Evolutionary conservation across 768 basidiomycete genomes (phyloP).

Genomic region (Coprinopsis strossmayeri): DNA sequence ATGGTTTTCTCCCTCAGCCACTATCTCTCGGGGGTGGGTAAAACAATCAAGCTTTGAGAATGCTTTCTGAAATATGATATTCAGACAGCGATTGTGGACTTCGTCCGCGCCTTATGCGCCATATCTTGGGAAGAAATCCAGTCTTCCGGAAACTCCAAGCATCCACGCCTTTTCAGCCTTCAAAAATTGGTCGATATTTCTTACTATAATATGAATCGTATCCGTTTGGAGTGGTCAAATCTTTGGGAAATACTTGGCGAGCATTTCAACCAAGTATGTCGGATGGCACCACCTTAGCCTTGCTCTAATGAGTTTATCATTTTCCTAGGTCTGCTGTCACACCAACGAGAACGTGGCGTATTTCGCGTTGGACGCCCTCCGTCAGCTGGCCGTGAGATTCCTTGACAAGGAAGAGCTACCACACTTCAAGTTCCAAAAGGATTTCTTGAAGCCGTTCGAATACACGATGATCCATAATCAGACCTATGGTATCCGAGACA

Average conservation of each 20-base stretch:
- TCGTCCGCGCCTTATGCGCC: slow-evolving; percentile 91
- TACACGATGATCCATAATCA: slow-evolving; percentile 96
- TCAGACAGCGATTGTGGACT: slow-evolving; percentile 95
- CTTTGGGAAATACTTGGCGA: slow-evolving; percentile 97
- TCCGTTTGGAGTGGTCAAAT: slow-evolving; percentile 96
- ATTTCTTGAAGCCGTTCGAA: slow-evolving; percentile 97
- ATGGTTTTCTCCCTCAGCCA: slow-evolving; percentile 98
- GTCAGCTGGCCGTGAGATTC: slow-evolving; percentile 97
- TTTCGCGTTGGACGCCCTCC: slow-evolving; percentile 93
- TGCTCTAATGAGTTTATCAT: background rate
- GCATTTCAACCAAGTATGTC: slow-evolving; percentile 96
- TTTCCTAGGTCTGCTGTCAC: slow-evolving; percentile 87
- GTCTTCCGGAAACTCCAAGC: slow-evolving; percentile 89
- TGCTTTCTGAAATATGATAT: slow-evolving; percentile 9
- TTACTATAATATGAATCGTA: slow-evolving; percentile 98
- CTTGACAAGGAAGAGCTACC: slow-evolving; percentile 97
- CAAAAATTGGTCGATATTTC: slow-evolving; percentile 99
- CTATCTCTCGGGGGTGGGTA: slow-evolving; percentile 84
- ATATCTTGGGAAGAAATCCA: slow-evolving; percentile 99
- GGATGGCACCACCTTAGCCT: slow-evolving; percentile 14
- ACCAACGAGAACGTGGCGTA: slow-evolving; percentile 95
- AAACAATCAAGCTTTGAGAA: background rate
- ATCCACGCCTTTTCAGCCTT: slow-evolving; percentile 92
- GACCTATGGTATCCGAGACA: slow-evolving; percentile 92
- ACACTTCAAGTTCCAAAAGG: slow-evolving; percentile 99